Evolutionary conservation across 768 basidiomycete species (phyloP).

Genomic region (Kwoniella heveanensis): DNA sequence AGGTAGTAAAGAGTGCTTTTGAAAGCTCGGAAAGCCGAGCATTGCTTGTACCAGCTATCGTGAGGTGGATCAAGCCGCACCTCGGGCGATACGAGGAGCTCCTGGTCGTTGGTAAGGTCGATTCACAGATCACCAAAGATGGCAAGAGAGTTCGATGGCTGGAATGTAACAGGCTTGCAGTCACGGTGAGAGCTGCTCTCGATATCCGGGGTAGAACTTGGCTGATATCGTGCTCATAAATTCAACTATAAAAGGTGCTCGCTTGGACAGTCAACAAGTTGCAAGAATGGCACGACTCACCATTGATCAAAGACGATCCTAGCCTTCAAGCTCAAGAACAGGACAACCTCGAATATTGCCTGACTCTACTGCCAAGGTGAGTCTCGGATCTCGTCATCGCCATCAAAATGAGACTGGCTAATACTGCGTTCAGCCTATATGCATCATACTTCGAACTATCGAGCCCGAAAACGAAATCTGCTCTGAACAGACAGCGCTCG

Average conservation of each 20-base stretch:
- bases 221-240: constrained; percentile 1
- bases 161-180: constrained; percentile 83
- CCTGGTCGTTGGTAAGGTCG: constrained; percentile 62
- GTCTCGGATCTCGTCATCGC: too few relatives aligned
- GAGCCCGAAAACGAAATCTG: constrained; percentile 66
- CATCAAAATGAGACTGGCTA: not conserved
- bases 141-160: constrained; percentile 81
- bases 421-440: constrained; percentile 63
- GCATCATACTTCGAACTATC: constrained; percentile 87
- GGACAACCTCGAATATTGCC: constrained; percentile 83
- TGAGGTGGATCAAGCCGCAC: constrained; percentile 92
- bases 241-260: constrained; percentile 27
- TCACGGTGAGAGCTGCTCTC: constrained; percentile 66
- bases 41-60: constrained; percentile 79
- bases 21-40: constrained; percentile 77
- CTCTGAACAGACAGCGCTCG: constrained; percentile 70
- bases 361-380: constrained; percentile 80
- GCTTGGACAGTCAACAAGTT: constrained; percentile 80
- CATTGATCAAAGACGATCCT: constrained; percentile 66
- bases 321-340: constrained; percentile 74
- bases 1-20: constrained; percentile 84
- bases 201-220: not conserved
- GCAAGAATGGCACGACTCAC: constrained; percentile 74
- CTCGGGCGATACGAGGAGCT: constrained; percentile 87
- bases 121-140: constrained; percentile 70